These are phyloP conservation scores for Hirschioporus abietinus DNA, from an alignment of 768 basidiomycete species.

Conservation along the genomic window DNA sequence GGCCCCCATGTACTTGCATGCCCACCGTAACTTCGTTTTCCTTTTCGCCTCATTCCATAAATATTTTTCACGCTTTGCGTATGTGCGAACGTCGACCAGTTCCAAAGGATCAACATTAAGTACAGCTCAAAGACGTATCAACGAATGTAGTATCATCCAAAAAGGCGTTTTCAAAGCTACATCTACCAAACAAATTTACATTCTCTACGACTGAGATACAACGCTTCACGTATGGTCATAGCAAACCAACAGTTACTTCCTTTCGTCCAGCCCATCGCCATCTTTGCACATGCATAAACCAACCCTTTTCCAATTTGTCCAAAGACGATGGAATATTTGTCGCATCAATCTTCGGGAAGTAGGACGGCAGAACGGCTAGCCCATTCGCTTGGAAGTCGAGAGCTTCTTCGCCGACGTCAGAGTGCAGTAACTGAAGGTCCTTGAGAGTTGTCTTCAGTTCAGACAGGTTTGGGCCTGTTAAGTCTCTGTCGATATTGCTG, in stretches of 20 bases:
- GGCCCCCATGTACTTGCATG: conserved; percentile 5
- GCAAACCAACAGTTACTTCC: background rate
- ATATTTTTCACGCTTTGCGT: background rate
- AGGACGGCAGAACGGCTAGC: background rate
- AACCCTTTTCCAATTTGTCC: background rate
- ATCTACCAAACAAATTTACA: background rate
- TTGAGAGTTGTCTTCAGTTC: background rate
- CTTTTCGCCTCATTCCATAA: background rate
- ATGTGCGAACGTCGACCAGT: background rate
- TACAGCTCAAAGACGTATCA: too few species aligned
- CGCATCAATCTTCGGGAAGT: background rate
- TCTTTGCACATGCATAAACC: conserved; percentile 3
- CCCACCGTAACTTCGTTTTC: background rate
- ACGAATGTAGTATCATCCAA: background rate
- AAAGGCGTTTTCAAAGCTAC: background rate
- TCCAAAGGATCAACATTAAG: too few species aligned
- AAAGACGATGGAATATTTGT: background rate
- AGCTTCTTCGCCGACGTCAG: background rate
- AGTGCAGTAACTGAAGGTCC: conserved; percentile 1
- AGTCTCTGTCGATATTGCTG: background rate
- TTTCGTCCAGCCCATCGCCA: background rate
- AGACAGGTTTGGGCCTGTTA: background rate
- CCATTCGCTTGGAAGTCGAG: conserved; percentile 1
- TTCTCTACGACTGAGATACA: background rate
- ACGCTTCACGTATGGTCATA: background rate